phyloP scores from a whole-genome alignment of 441 rosid species.

The Geranium incanum region DNA sequence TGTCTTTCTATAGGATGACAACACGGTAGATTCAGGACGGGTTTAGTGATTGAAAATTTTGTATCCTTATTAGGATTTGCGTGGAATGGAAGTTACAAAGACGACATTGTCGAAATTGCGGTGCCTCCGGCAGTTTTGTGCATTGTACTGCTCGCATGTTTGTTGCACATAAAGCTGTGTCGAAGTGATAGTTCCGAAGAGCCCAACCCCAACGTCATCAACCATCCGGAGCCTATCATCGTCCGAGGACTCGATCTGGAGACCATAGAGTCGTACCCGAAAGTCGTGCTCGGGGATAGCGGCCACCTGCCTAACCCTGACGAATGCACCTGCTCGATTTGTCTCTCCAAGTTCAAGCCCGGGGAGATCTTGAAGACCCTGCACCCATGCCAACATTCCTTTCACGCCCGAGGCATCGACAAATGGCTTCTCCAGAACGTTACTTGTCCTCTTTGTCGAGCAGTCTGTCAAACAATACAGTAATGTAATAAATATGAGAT shows the following conservation, averaged over 20 bases:
- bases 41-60: no score
- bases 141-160: no score
- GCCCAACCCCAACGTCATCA: no score
- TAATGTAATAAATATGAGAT: no score
- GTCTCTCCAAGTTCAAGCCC: constrained; percentile 52
- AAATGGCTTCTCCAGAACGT: constrained; percentile 57
- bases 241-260: constrained; percentile 38
- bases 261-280: constrained; percentile 55
- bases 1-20: no score
- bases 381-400: constrained; percentile 60
- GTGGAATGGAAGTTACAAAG: no score
- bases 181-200: no score
- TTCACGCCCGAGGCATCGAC: constrained; percentile 61
- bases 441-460: constrained; percentile 51
- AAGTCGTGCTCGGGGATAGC: constrained; percentile 58
- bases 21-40: no score
- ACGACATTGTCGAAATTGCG: no score
- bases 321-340: constrained; percentile 50
- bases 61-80: no score
- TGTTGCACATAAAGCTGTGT: no score
- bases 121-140: no score
- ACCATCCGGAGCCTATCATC: constrained; percentile 10
- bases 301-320: constrained; percentile 48
- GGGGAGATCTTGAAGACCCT: constrained; percentile 53
- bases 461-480: neutral